A percentile compares a stretch with the other conserved stretches of the same genome.
phyloP scores from a whole-genome alignment of 2,329 filamentous ascomycete genomes.

The Penicillium verrucosum region DNA sequence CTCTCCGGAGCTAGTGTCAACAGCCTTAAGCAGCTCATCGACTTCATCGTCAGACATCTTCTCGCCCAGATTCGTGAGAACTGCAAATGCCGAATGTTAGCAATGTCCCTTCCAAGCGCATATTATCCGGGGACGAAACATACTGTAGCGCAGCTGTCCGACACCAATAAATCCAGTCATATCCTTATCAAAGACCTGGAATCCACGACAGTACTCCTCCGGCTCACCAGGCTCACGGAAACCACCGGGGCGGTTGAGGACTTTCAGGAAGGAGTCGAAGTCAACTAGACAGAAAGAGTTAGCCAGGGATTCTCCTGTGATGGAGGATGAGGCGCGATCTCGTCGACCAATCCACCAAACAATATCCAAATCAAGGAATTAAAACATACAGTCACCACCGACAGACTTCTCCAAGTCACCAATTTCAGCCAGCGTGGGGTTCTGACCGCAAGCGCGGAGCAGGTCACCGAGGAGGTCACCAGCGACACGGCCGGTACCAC shows the following conservation, averaged over 20 bases:
- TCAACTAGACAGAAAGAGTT: constrained; percentile 63
- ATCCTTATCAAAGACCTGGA: constrained; percentile 99
- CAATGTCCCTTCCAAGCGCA: background rate
- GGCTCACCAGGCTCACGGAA: constrained; percentile 98
- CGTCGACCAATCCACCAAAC: background rate
- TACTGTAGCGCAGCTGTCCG: constrained; percentile 88
- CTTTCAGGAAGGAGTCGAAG: constrained; percentile 94
- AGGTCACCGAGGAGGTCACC: constrained; percentile 87
- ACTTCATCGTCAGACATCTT: constrained; percentile 99
- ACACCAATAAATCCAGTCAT: constrained; percentile 97
- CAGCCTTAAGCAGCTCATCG: constrained; percentile 96
- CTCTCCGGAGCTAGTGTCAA: constrained; percentile 92
- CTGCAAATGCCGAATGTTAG: constrained; percentile 38
- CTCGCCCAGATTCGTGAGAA: constrained; percentile 95
- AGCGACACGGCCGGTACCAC: constrained; percentile 87
- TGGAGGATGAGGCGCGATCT: background rate
- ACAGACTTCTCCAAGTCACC: constrained; percentile 85
- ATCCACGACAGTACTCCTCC: constrained; percentile 96
- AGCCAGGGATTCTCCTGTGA: background rate
- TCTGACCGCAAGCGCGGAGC: constrained; percentile 94
- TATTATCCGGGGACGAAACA: constrained; percentile 14
- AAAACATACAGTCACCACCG: constrained; percentile 79
- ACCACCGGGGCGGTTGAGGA: constrained; percentile 94
- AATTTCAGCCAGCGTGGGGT: constrained; percentile 92
- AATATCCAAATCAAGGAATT: background rate